Base-by-base conservation (phyloP, 2,329 filamentous ascomycete species). In the Fusarium vanettenii region DNA sequence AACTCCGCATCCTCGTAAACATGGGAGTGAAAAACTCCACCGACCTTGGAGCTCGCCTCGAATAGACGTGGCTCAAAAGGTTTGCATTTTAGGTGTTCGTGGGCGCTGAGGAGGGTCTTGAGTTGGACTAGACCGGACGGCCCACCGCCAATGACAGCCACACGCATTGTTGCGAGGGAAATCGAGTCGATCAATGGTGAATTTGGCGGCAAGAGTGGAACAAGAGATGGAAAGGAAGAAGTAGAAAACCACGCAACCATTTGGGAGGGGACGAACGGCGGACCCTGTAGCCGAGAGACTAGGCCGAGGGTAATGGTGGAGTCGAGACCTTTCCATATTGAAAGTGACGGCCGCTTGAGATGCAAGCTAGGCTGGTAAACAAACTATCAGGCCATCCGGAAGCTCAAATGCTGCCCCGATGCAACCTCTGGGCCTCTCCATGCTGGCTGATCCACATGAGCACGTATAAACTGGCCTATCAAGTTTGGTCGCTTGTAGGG, bases 1-100 rank as follows among this genome's bases (percentile, higher is more conserved):
- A 86, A 79, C 29, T 64, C 65, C 4, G 65, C 65, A 27, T 67
- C 65, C 6, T 67, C 65, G 6, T 67, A 67, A 3, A 64, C 60
- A 10, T 61, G 65, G 6, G 52, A 52, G 56, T 59, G 50, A 37
- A 66, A 66, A 6, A 57, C 64, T 20, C 64, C 64, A 20, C 64
- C 64, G 13, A 66, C 37, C 35, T 52, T 61, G n/a, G 52, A 11
- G 55, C 50, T 57, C 3, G 50, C 41, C 14, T 66, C 64, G 33
- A 66, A 66, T 13, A 66, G 27, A 10, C 33, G 56, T 22, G 64
- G 22, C 13, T 66, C 55, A 27, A 66, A 59, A 9, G 55, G 55
- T 13, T 61, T 56, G 31, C 64, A 66, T 18, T 27, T 59, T n/a
- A 66, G 22, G 35, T 61, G 37, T 16, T 60, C 29, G 18, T 66